These are phyloP conservation scores for Chaetothyriales sp. DNA, from an alignment of 2,329 filamentous ascomycete genomes.

Conservation along the genomic window DNA sequence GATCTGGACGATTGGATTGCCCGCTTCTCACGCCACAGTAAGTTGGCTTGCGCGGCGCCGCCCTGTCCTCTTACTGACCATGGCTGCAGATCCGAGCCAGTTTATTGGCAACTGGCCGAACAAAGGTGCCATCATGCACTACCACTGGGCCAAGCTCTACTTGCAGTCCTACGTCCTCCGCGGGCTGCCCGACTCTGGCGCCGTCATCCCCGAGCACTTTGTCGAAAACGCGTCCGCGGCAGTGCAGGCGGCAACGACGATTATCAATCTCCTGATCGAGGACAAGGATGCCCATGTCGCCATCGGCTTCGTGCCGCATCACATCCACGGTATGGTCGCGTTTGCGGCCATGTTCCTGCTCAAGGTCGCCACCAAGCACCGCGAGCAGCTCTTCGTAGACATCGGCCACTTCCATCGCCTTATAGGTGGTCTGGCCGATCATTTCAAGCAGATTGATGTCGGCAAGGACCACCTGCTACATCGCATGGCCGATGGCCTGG, in stretches of 20 bases:
- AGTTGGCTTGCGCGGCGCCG: background rate
- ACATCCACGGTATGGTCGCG: constrained; percentile 34
- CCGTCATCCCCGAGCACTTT: constrained; percentile 22
- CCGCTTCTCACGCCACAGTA: constrained; percentile 16
- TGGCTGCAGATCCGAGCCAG: constrained; percentile 27
- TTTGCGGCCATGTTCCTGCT: constrained; percentile 33
- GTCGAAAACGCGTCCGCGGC: constrained; percentile 30
- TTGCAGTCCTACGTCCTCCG: constrained; percentile 36
- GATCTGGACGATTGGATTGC: constrained; percentile 26
- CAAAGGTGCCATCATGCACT: constrained; percentile 36
- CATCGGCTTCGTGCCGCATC: constrained; percentile 30
- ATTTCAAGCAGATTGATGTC: constrained; percentile 19
- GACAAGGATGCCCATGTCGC: constrained; percentile 30
- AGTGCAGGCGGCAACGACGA: constrained; percentile 28
- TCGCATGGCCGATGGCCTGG: constrained; percentile 20
- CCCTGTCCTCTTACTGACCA: constrained; percentile 2
- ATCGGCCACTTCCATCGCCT: constrained; percentile 16
- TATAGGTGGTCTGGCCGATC: constrained; percentile 19
- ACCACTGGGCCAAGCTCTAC: constrained; percentile 37
- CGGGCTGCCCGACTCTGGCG: constrained; percentile 30
- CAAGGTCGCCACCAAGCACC: constrained; percentile 30
- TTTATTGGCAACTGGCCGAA: constrained; percentile 36
- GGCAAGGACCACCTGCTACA: constrained; percentile 22
- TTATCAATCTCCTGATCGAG: constrained; percentile 28
- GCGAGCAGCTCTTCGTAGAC: constrained; percentile 22